A percentile compares a stretch with the other conserved stretches of the same genome.
Evolutionary conservation across 108 stramenopile genomes (phyloP).

Genomic region (Poteriospumella lacustris): DNA sequence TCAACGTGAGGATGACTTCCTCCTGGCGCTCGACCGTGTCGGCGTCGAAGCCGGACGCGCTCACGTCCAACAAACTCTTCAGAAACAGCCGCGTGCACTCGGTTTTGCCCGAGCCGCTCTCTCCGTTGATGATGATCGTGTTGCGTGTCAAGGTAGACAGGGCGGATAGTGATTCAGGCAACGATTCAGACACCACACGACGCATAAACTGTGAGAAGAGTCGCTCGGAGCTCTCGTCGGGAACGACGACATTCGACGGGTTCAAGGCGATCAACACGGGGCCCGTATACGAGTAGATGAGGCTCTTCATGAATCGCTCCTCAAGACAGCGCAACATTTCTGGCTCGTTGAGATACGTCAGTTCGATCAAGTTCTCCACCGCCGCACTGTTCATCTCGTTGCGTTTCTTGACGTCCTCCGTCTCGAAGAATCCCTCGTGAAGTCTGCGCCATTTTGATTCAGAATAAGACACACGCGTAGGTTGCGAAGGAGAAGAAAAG

Average conservation of each 20-base stretch:
- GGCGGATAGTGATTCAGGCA: too few species aligned
- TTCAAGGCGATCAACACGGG: constrained; percentile 1
- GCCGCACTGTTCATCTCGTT: too few species aligned
- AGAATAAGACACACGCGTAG: too few species aligned
- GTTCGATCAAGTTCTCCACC: constrained; percentile 12
- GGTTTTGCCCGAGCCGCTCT: neutral
- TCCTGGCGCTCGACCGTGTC: constrained; percentile 22
- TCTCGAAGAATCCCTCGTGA: too few species aligned
- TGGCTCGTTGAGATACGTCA: neutral
- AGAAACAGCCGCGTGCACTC: neutral
- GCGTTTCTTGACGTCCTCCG: too few species aligned
- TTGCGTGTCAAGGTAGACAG: too few species aligned
- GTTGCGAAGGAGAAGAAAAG: too few species aligned
- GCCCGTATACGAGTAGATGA: neutral
- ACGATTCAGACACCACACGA: too few species aligned
- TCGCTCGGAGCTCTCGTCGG: too few species aligned
- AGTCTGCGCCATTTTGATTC: too few species aligned
- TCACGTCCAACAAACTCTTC: neutral
- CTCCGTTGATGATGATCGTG: neutral
- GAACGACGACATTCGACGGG: neutral
- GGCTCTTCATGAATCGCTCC: neutral
- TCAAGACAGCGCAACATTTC: neutral
- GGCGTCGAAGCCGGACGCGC: neutral
- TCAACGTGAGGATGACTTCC: constrained; percentile 68
- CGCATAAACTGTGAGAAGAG: too few species aligned